Base-by-base conservation (phyloP, 352 stramenopile species). In the Pseudoperonospora humuli region DNA sequence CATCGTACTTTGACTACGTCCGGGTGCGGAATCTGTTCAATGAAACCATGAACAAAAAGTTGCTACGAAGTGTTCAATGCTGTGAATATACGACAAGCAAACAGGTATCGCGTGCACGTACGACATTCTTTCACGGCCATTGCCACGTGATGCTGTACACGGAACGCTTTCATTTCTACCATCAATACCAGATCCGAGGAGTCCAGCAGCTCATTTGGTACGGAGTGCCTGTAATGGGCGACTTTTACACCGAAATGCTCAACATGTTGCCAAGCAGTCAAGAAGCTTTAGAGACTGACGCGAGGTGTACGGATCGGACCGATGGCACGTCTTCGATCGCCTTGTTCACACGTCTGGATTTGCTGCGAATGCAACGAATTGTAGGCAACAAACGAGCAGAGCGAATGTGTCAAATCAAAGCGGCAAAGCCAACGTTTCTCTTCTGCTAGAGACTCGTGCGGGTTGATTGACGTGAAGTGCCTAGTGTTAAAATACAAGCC, bases 1-100 rank as follows among this genome's bases (percentile, higher is more conserved):
- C 78, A 21, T 91, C 78, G 2, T 91, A 91, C 44, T 84, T 88
- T 36, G 78, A 91, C 58, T 91, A 86, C 50, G 78, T 91, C n/a
- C 78, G 78, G 18, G 64, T 91, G n/a, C 78, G 78, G 36, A 91
- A 91, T 50, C 33, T 91, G 17, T 91, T 91, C 51, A 63, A 81
- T 25, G 75, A 86, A 9, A 59, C 46, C 6, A 76, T 77, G 69
- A 79, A 85, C 57, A 63, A 80, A 46, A 84, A 86, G 52, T 48
- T 91, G 35, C 82, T 91, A 29, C 61, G 55, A 7, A 69, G 66
- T 37, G 67, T 82, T 2, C 70, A 84, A 36, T 83, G 71, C 46
- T 91, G 75, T 32, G 78, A 91, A 48, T 91, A 91, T 51, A 88
- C 78, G 34, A 76, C 70, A 10, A 63, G 44, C 25, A 62, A 62